Evolutionary conservation across 495 filamentous ascomycete genomes (phyloP), one percentile per base, ranked within the genome.

Genomic region (Pseudoneurospora amorphoporcata): DNA sequence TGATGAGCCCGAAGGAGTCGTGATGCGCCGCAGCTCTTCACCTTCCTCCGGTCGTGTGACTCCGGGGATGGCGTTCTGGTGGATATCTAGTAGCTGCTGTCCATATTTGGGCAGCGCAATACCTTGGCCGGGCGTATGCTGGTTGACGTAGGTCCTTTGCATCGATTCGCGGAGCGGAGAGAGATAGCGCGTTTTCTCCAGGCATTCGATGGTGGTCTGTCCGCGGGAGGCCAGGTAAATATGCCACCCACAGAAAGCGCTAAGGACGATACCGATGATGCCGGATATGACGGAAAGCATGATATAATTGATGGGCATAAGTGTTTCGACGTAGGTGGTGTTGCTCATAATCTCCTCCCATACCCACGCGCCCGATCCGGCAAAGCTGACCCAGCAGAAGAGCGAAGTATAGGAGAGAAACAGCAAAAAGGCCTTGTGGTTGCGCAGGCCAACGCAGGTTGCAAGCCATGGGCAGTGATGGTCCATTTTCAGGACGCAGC

Each of bases 391-490:
- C 83, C 92, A 89, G 84, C 92, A 94, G 84, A 96, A 97, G 16
- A 97, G 69, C 17, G 89, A 92, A 10, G 92, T 93, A 79, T 99
- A 98, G 70, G 96, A 91, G 37, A 99, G 86, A 81, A 99, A 99
- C 9, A 98, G 86, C 42, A 99, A 79, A 80, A 99, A 99, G 6
- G 94, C 86, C 81, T 98, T 98, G 85, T 98, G 97, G 82, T 98
- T 99, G 76, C 89, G 87, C 72, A 99, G 82, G 35, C 96, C 96
- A 68, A 99, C 91, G 78, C 95, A 99, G 3, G 93, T 98, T 23
- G 96, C 95, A 68, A 98, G 86, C 95, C 95, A 99, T 7, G 95
- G 95, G 77, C 95, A 99, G 83, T 99, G 95, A 81, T 99, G 95
- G 80, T 99, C 95, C 95, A 99, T 99, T 83, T 98, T 98, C 78